phyloP scores from a whole-genome alignment of 2,329 filamentous ascomycete species.

The Sporothrix protearum region DNA sequence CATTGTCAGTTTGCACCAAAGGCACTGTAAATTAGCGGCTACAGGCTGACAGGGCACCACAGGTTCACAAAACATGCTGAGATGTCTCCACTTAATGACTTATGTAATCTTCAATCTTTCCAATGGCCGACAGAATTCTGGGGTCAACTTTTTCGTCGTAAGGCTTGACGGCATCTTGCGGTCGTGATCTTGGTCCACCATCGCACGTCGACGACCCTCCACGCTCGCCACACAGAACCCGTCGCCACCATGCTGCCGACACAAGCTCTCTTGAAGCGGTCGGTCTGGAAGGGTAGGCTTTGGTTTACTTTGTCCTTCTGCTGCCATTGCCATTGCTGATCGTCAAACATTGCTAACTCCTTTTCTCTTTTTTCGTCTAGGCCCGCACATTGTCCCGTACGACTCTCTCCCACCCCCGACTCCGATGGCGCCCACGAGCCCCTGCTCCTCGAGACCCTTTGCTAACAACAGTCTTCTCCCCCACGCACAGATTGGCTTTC shows the following conservation, averaged over 20 bases:
- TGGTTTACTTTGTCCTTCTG: too few species aligned
- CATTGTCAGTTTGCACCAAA: neutral
- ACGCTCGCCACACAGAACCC: neutral
- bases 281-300: conserved; percentile 88
- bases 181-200: neutral
- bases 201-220: conserved; percentile 23
- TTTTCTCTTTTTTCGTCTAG: conserved; percentile 33
- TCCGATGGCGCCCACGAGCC: neutral
- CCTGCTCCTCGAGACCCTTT: neutral
- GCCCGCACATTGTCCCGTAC: conserved; percentile 55
- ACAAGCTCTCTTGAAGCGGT: conserved; percentile 65
- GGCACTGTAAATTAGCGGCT: neutral
- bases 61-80: too few species aligned
- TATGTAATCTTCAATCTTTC: neutral
- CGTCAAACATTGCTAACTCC: conserved; percentile 28
- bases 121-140: neutral
- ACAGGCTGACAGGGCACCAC: neutral
- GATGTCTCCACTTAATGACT: neutral
- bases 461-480: conserved; percentile 40
- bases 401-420: conserved; percentile 28
- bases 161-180: neutral
- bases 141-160: conserved; percentile 13
- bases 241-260: conserved; percentile 61
- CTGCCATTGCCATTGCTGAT: neutral
- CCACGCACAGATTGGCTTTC: too few species aligned